phyloP scores from a whole-genome alignment of 2,329 filamentous ascomycete genomes.

The Cordyceps javanica region DNA sequence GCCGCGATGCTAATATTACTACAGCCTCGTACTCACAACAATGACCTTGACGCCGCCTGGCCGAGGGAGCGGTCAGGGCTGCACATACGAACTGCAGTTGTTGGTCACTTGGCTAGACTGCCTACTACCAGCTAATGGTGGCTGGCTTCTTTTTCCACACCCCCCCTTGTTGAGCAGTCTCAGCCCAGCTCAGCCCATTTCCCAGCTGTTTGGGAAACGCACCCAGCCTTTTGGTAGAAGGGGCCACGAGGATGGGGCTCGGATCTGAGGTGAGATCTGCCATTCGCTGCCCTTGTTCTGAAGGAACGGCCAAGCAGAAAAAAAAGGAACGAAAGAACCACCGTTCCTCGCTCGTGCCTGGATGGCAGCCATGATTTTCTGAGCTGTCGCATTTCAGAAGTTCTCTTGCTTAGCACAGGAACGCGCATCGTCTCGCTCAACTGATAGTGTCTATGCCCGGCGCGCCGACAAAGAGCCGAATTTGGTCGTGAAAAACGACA shows the following conservation, averaged over 20 bases:
- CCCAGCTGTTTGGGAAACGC: constrained; percentile 1
- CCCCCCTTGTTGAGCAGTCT: background rate
- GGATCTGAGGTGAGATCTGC: constrained; percentile 11
- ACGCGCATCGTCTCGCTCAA: background rate
- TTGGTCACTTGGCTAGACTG: background rate
- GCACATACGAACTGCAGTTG: background rate
- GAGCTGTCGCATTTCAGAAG: constrained; percentile 1
- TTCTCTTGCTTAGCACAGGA: background rate
- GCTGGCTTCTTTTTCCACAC: background rate
- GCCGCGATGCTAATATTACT: background rate
- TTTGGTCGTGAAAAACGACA: background rate
- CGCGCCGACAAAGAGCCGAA: background rate
- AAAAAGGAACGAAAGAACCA: background rate
- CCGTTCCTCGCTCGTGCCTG: background rate
- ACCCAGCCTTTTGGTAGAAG: background rate
- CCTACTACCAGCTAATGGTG: background rate
- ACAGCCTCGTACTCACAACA: background rate
- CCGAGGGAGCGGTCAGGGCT: background rate
- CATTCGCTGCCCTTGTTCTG: background rate
- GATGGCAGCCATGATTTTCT: background rate
- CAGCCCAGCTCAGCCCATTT: constrained; percentile 9
- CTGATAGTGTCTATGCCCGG: background rate
- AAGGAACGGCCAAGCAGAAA: background rate
- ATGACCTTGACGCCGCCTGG: background rate
- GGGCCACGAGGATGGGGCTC: background rate